phyloP scores from a whole-genome alignment of 2,329 filamentous ascomycete genomes.

The Geosmithia morbida region DNA sequence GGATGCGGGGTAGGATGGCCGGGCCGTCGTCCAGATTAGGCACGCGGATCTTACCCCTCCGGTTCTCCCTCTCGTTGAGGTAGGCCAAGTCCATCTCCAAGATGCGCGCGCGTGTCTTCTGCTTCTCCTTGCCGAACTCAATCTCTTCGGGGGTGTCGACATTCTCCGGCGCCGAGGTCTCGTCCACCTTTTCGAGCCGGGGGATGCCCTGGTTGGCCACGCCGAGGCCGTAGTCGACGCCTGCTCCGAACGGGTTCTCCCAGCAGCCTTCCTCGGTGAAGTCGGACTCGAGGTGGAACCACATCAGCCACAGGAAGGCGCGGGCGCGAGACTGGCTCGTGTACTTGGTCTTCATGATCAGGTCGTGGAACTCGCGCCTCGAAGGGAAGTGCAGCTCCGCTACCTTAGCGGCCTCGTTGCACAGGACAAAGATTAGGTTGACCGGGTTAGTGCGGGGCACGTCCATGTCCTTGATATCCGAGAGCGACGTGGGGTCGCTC shows the following conservation, averaged over 20 bases:
- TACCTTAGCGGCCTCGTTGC: conserved; percentile 77
- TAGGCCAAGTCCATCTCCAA: conserved; percentile 62
- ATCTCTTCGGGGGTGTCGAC: conserved; percentile 57
- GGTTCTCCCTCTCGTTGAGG: conserved; percentile 44
- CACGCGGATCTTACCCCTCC: conserved; percentile 31
- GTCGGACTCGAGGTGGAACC: conserved; percentile 96
- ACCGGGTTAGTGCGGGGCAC: conserved; percentile 83
- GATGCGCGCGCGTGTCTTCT: conserved; percentile 60
- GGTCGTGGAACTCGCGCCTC: conserved; percentile 82
- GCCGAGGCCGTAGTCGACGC: conserved; percentile 49
- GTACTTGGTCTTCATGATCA: conserved; percentile 80
- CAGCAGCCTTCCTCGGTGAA: conserved; percentile 79
- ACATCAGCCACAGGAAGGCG: conserved; percentile 95
- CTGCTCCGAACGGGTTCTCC: conserved; percentile 77
- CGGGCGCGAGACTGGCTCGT: conserved; percentile 71
- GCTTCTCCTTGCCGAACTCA: conserved; percentile 57
- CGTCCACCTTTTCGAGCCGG: conserved; percentile 50
- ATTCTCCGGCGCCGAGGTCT: conserved; percentile 30
- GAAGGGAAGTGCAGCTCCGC: conserved; percentile 85
- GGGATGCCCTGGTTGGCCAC: conserved; percentile 59
- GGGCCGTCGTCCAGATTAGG: conserved; percentile 31
- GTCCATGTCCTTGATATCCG: conserved; percentile 56
- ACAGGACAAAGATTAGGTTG: conserved; percentile 91
- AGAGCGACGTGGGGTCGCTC: conserved; percentile 66
- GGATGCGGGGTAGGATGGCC: conserved; percentile 46